These are phyloP conservation scores for Dactylellina sp. DNA, from an alignment of 2,329 filamentous ascomycete genomes.

Conservation along the genomic window DNA sequence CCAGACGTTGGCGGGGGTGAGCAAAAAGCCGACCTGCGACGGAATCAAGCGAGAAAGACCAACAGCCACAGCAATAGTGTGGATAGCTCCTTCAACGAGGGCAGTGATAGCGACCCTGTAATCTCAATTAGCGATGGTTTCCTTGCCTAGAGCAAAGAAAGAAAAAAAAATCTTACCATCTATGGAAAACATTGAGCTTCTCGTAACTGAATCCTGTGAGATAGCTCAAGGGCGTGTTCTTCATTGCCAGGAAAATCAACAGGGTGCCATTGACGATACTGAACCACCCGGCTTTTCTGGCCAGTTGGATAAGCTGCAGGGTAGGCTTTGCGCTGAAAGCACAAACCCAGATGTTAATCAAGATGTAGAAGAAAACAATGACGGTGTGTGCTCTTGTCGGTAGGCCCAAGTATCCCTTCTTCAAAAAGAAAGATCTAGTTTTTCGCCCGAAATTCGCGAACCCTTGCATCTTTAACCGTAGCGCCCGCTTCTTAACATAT, in stretches of 20 bases:
- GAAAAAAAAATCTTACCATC: conserved; percentile 38
- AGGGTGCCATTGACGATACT: conserved; percentile 53
- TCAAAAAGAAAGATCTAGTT: conserved; percentile 42
- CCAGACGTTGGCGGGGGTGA: conserved; percentile 51
- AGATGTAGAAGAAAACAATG: conserved; percentile 47
- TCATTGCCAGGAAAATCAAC: conserved; percentile 56
- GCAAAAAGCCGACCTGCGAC: conserved; percentile 53
- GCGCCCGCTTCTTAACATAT: conserved; percentile 27
- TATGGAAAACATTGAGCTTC: conserved; percentile 55
- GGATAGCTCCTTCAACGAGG: conserved; percentile 49
- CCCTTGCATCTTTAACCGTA: conserved; percentile 27
- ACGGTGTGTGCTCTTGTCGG: conserved; percentile 49
- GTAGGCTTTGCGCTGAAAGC: conserved; percentile 45
- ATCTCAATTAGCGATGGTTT: conserved; percentile 10
- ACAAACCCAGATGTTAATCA: conserved; percentile 53
- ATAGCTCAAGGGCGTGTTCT: conserved; percentile 55
- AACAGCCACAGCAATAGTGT: conserved; percentile 54
- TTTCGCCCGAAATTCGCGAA: conserved; percentile 27
- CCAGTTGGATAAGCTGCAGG: conserved; percentile 54
- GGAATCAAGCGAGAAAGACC: conserved; percentile 54
- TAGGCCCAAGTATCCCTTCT: conserved; percentile 47
- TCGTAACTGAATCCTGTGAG: conserved; percentile 54
- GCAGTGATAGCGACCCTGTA: conserved; percentile 53
- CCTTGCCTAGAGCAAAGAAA: not conserved
- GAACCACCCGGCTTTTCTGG: conserved; percentile 52